Evolutionary conservation across 106 monocot genomes (phyloP), one percentile per base, ranked within the genome.

Genomic region (Phalaenopsis aphrodite): DNA sequence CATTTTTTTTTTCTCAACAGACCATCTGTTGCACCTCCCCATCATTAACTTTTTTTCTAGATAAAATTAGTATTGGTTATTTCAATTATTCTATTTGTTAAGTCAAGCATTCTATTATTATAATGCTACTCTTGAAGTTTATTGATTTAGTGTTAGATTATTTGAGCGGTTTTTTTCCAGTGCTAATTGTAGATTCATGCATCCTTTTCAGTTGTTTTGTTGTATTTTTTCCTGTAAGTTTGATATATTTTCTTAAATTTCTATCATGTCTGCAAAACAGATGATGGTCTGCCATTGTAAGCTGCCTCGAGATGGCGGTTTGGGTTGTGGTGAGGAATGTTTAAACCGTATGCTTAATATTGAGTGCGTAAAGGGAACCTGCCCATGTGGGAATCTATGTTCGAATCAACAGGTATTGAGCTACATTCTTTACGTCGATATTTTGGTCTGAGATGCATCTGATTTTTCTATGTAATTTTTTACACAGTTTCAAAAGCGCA

Each of bases 341-440:
- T 88, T 99, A 83, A 99, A 99, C 56, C 88, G 98, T 72, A 88
- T 99, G 84, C 92, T 99, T 81, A 99, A 94, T 84, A 99, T 99
- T 69, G 98, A 99, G 79, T 99, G 98, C 75, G 88, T 87, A 19
- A 89, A 84, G 77, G 93, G 94, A 85, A 99, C 91, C 67, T 99
- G 98, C 55, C 98, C 98, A 42, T 99, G 98, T 82, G 88, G 91
- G 30, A 91, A 91, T 72, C 89, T 88, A 43, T 99, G 98, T 76
- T 94, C 98, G 47, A 99, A 99, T 57, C 94, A 91, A 77, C 89
- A 92, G 94, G 98, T 94, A 8, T 46, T n/a, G 24, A 42, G 19
- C 24, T 82, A 30, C 79, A 30, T n/a, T 41, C 65, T 5, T 65
- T 65, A 74, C 21, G 56, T 41, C 9, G 36, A 55, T 77, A 21